A percentile compares a stretch with the other conserved stretches of the same genome.
These are phyloP conservation scores for Tulasnella sp. DNA, from an alignment of 768 basidiomycete species.

Conservation along the genomic window DNA sequence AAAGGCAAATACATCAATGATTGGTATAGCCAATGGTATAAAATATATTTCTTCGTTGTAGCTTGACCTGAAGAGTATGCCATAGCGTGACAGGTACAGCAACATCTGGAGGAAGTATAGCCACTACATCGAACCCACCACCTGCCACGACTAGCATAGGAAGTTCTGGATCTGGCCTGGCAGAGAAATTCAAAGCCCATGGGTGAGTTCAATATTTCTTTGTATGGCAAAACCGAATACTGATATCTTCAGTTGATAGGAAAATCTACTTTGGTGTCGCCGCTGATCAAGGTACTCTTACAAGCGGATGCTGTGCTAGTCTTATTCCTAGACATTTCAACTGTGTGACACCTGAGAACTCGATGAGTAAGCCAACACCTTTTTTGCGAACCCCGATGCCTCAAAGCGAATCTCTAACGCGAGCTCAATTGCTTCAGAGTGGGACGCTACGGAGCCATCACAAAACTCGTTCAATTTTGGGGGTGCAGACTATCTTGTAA, in stretches of 20 bases:
- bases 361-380: background rate
- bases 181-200: too few relatives aligned
- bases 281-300: slow-evolving; percentile 9
- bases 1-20: too few relatives aligned
- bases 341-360: slow-evolving; percentile 18
- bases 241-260: background rate
- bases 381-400: background rate
- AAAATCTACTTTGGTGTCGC: slow-evolving; percentile 5
- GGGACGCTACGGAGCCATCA: slow-evolving; percentile 11
- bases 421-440: background rate
- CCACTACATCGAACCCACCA: too few relatives aligned
- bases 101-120: too few relatives aligned
- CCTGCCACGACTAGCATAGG: too few relatives aligned
- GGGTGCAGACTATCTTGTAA: slow-evolving; percentile 17
- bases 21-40: too few relatives aligned
- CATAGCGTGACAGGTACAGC: too few relatives aligned
- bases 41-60: too few relatives aligned
- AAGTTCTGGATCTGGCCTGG: too few relatives aligned
- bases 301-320: slow-evolving; percentile 1
- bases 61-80: too few relatives aligned
- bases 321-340: slow-evolving; percentile 16
- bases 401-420: background rate
- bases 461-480: slow-evolving; percentile 15
- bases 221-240: too few relatives aligned
- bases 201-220: too few relatives aligned